A percentile compares a stretch with the other conserved stretches of the same genome.
Conservation (phyloP, 164 flowering plant genomes). For the Brasenia schreberi region DNA sequence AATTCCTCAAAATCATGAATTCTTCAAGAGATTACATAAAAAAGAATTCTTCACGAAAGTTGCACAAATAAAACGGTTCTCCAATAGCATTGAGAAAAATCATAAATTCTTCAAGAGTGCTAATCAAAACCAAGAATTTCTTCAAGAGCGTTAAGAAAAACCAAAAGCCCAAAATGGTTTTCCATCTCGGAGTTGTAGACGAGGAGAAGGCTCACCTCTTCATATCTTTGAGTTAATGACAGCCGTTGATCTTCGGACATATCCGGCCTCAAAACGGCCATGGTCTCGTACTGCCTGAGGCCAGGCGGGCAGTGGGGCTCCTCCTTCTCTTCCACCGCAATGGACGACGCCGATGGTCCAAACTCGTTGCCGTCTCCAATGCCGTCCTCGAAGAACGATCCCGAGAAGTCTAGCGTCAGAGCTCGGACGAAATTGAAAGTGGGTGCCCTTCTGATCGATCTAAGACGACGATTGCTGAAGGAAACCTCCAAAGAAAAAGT, state of each 20-base stretch:
- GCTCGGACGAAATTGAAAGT: constrained; percentile 12
- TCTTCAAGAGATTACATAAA: no score
- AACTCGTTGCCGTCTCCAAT: constrained; percentile 25
- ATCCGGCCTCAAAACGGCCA: constrained; percentile 78
- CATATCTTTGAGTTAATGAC: constrained; percentile 74
- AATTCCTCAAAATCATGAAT: no score
- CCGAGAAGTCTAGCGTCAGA: constrained; percentile 49
- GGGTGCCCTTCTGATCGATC: background rate
- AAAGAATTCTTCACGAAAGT: no score
- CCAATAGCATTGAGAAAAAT: no score
- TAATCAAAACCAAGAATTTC: no score
- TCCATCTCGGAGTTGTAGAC: no score
- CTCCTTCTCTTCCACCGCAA: constrained; percentile 43
- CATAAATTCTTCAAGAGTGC: no score
- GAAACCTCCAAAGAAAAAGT: background rate
- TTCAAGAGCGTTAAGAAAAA: no score
- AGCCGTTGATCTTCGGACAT: constrained; percentile 91
- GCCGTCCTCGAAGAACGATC: constrained; percentile 67
- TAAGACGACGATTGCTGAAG: background rate
- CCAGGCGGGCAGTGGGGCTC: constrained; percentile 91
- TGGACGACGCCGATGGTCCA: constrained; percentile 16
- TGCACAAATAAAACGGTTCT: no score
- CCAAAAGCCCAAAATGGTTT: no score
- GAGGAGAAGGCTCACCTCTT: constrained; percentile 45
- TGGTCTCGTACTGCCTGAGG: constrained; percentile 72